Base-by-base conservation (phyloP, 495 filamentous ascomycete genomes). In the Trichoderma asperelloides region DNA sequence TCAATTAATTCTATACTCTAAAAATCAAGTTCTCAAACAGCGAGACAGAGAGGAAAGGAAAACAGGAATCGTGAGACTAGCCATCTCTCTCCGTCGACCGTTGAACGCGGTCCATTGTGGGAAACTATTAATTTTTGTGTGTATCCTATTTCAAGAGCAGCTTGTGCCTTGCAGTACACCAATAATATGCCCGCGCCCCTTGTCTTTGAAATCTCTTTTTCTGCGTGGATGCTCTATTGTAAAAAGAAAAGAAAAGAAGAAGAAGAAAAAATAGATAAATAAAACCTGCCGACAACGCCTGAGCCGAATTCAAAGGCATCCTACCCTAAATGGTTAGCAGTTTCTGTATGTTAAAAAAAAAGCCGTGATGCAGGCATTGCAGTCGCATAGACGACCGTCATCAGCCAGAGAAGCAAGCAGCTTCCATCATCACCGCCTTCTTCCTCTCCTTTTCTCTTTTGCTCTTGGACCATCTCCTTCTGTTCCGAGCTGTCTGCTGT, bases 211-310 rank as follows among this genome's bases (percentile, higher is more conserved):
- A 28, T 60, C 28, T 57, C 28, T 60, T 21, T 60, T 30, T 60
- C 55, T 60, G 25, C 27, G 12, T 27, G 25, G 55, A 67, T 69
- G 69, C 67, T 75, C 73, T 74, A 74, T 68, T 47, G 70, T 70
- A 51, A 51, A 51, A 51, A 2, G 33, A 37, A 7, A 37, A 37
- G 33, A 8, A 37, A 37, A 37, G 9, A 37, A 37, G 33, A 8
- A 37, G 9, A 37, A 37, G 9, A 37, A 7, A 2, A 37, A 37
- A 37, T 37, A n/a, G n/a, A n/a, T 37, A 37, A 7, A 37, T 7
- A 37, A 37, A 70, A 68, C 69, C 72, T 74, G 71, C 71, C 74
- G 69, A 74, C 71, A 76, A 76, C 74, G 74, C 74, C 74, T 69
- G 37, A 73, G 62, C 67, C 69, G 63, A 73, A 76, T 74, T 72